Evolutionary conservation across 345 rosid species (phyloP).

Genomic region (Hibiscus trionum): DNA sequence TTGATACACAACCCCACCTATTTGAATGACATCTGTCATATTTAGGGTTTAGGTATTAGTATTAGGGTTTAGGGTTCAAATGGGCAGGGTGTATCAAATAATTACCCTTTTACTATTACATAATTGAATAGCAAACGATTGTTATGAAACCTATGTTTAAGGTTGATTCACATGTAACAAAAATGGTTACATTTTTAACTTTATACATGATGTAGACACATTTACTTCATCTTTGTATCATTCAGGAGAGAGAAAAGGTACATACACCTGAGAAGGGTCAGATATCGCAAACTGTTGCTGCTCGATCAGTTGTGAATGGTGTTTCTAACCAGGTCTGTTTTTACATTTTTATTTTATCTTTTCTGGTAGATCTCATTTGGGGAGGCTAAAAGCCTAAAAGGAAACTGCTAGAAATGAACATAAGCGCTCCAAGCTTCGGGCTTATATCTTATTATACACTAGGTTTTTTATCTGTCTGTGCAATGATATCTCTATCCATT

Average conservation of each 20-base stretch:
- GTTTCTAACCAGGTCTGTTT: conserved; percentile 16
- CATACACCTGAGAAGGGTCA: conserved; percentile 12
- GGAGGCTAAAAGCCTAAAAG: too few relatives aligned
- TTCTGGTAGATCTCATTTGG: too few relatives aligned
- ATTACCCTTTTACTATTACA: not conserved
- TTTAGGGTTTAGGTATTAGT: too few relatives aligned
- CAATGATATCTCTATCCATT: not conserved
- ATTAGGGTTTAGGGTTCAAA: too few relatives aligned
- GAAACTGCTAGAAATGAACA: too few relatives aligned
- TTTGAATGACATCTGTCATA: too few relatives aligned
- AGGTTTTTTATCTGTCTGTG: not conserved
- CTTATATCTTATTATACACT: not conserved
- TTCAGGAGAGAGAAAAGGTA: conserved; percentile 27
- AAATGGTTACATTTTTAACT: not conserved
- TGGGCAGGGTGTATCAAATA: too few relatives aligned
- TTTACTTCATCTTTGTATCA: conserved; percentile 2
- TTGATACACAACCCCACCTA: too few relatives aligned
- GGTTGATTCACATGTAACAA: not conserved
- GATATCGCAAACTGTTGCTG: conserved; percentile 9
- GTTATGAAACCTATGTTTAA: not conserved
- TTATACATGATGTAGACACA: not conserved
- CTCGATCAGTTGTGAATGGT: conserved; percentile 14
- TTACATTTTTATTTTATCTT: not conserved
- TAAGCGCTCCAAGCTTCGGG: not conserved
- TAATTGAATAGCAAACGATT: not conserved